phyloP scores from a whole-genome alignment of 148 eudicot species.

The Agrostemma githago region DNA sequence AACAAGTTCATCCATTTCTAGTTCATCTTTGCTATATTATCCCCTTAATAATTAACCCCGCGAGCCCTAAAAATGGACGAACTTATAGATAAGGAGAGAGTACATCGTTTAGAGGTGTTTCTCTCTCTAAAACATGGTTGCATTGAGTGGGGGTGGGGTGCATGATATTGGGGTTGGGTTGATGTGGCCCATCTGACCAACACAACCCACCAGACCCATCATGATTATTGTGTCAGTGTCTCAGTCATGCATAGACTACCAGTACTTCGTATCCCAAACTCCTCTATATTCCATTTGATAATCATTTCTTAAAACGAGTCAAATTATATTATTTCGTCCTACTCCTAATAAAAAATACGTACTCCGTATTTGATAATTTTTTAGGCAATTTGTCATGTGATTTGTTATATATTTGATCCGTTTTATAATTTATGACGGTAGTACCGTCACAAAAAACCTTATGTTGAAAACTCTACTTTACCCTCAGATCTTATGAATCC shows the following conservation, averaged over 20 bases:
- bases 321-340: too few species aligned
- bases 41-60: too few species aligned
- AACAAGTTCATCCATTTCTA: too few species aligned
- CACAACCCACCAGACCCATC: constrained; percentile 28
- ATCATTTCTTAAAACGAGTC: background rate
- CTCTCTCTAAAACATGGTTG: constrained; percentile 29
- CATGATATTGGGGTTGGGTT: constrained; percentile 20
- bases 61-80: too few species aligned
- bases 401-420: too few species aligned
- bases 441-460: too few species aligned
- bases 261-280: constrained; percentile 35
- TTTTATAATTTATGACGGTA: too few species aligned
- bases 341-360: too few species aligned
- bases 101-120: background rate
- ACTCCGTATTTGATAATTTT: too few species aligned
- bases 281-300: constrained; percentile 31
- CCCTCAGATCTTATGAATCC: background rate
- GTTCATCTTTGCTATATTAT: too few species aligned
- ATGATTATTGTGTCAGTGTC: constrained; percentile 33
- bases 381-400: too few species aligned
- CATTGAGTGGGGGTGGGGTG: constrained; percentile 10
- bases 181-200: constrained; percentile 37
- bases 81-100: too few species aligned
- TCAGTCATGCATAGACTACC: constrained; percentile 21
- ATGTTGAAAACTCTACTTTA: constrained; percentile 5